These are phyloP conservation scores for Jaapia argillacea DNA, from an alignment of 768 basidiomycete species.

Conservation along the genomic window DNA sequence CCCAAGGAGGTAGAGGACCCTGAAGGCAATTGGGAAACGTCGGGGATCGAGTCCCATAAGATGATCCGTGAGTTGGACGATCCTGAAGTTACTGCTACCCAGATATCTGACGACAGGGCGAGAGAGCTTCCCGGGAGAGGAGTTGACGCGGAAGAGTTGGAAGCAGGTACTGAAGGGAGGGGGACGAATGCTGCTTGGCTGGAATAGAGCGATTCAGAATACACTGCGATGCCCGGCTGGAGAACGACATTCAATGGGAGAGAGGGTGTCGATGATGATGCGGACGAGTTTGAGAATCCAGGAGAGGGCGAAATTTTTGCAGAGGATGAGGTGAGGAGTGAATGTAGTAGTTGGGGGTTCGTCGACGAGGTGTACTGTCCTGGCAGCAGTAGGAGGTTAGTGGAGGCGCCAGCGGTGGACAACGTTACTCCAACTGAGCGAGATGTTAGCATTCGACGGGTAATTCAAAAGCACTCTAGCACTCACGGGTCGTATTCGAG, in stretches of 20 bases:
- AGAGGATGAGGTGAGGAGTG: slow-evolving; percentile 54
- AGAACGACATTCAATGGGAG: slow-evolving; percentile 63
- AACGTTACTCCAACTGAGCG: slow-evolving; percentile 61
- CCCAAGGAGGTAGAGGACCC: slow-evolving; percentile 38
- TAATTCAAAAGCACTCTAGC: slow-evolving; percentile 10
- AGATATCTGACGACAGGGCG: slow-evolving; percentile 58
- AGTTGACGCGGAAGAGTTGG: slow-evolving; percentile 32
- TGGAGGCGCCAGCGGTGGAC: slow-evolving; percentile 41
- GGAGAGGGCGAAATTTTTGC: slow-evolving; percentile 45
- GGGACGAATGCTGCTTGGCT: slow-evolving; percentile 51
- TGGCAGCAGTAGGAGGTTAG: slow-evolving; percentile 56
- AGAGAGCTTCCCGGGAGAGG: slow-evolving; percentile 49
- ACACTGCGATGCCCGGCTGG: slow-evolving; percentile 58
- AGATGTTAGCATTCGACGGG: not conserved
- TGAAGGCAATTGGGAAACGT: slow-evolving; percentile 57
- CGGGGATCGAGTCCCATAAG: slow-evolving; percentile 74
- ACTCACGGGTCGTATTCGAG: slow-evolving; percentile 63
- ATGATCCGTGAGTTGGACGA: slow-evolving; percentile 47
- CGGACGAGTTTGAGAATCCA: slow-evolving; percentile 52
- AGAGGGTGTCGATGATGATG: too few relatives aligned
- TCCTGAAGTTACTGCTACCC: slow-evolving; percentile 54
- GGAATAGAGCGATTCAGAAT: slow-evolving; percentile 50
- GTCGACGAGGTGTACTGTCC: slow-evolving; percentile 68
- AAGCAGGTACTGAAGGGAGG: slow-evolving; percentile 39
- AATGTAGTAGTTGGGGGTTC: slow-evolving; percentile 62